These are phyloP conservation scores for Hypoxylon rickii DNA, from an alignment of 495 filamentous ascomycete genomes.

Conservation along the genomic window DNA sequence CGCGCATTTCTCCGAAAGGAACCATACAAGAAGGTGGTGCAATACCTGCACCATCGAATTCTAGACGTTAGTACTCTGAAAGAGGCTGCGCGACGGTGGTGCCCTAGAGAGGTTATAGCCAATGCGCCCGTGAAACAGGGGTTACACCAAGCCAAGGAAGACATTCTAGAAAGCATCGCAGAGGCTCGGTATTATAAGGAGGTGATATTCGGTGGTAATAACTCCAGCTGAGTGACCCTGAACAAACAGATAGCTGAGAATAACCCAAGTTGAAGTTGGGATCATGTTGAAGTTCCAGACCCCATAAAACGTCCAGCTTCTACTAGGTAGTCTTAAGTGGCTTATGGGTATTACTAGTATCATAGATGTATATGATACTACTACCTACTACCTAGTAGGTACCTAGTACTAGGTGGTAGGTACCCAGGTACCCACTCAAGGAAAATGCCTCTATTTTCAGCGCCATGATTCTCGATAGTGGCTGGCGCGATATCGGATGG, in stretches of 20 bases:
- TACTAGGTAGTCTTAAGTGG: too few species aligned
- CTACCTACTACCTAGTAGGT: too few species aligned
- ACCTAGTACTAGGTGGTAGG: too few species aligned
- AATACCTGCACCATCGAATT: constrained; percentile 85
- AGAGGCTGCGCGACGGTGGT: constrained; percentile 86
- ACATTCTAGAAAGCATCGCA: constrained; percentile 93
- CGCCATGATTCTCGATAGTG: neutral
- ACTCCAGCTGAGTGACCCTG: neutral
- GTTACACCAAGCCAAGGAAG: constrained; percentile 80
- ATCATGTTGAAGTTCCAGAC: too few species aligned
- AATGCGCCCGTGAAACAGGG: constrained; percentile 71
- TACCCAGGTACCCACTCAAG: neutral
- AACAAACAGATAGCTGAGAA: too few species aligned
- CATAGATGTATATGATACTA: too few species aligned
- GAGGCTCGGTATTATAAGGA: constrained; percentile 84
- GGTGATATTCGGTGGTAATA: constrained; percentile 55
- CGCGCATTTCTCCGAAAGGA: constrained; percentile 75
- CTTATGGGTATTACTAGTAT: too few species aligned
- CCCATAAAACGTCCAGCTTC: too few species aligned
- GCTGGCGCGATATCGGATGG: constrained; percentile 21
- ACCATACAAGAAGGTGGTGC: constrained; percentile 72
- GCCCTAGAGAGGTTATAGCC: constrained; percentile 59
- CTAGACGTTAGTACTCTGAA: constrained; percentile 90
- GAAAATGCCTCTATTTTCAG: constrained; percentile 2
- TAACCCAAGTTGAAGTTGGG: too few species aligned